phyloP scores from a whole-genome alignment of 2,329 filamentous ascomycete genomes.

The Lojkania enalia region DNA sequence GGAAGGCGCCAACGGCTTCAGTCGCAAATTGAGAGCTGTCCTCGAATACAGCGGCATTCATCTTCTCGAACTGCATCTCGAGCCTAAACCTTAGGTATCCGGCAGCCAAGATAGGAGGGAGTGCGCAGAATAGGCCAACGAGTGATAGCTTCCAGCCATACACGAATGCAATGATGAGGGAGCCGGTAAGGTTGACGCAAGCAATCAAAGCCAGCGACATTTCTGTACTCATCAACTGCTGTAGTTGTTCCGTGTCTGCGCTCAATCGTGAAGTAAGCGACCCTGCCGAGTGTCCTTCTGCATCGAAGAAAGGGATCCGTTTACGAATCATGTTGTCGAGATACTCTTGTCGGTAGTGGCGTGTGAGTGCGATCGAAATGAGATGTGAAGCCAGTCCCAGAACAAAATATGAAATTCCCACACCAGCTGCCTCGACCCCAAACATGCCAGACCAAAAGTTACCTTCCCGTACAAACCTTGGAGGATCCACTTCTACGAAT shows the following conservation, averaged over 20 bases:
- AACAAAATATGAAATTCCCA: slow-evolving; percentile 59
- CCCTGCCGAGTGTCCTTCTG: slow-evolving; percentile 62
- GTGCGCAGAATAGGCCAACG: slow-evolving; percentile 64
- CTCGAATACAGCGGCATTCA: slow-evolving; percentile 69
- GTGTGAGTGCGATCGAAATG: slow-evolving; percentile 47
- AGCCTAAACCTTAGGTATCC: slow-evolving; percentile 57
- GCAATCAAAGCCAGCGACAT: slow-evolving; percentile 64
- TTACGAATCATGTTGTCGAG: slow-evolving; percentile 64
- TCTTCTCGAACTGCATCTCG: slow-evolving; percentile 68
- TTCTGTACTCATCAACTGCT: slow-evolving; percentile 66
- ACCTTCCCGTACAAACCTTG: slow-evolving; percentile 38
- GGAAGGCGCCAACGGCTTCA: slow-evolving; percentile 73
- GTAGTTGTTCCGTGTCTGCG: slow-evolving; percentile 61
- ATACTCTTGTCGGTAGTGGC: slow-evolving; percentile 62
- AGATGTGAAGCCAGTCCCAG: slow-evolving; percentile 44
- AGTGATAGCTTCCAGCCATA: slow-evolving; percentile 79
- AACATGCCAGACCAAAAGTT: slow-evolving; percentile 71
- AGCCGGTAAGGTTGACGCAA: slow-evolving; percentile 55
- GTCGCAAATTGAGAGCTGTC: slow-evolving; percentile 75
- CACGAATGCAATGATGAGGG: slow-evolving; percentile 50
- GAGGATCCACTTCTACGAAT: slow-evolving; percentile 18
- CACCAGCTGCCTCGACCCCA: slow-evolving; percentile 59
- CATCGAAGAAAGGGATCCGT: slow-evolving; percentile 63
- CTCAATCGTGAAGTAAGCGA: slow-evolving; percentile 61
- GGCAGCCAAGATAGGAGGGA: slow-evolving; percentile 55